Percentiles rank a stretch among this genome's conserved stretches.
Evolutionary conservation across 2,329 filamentous ascomycete genomes (phyloP).

Genomic region (Penicillium sp.): DNA sequence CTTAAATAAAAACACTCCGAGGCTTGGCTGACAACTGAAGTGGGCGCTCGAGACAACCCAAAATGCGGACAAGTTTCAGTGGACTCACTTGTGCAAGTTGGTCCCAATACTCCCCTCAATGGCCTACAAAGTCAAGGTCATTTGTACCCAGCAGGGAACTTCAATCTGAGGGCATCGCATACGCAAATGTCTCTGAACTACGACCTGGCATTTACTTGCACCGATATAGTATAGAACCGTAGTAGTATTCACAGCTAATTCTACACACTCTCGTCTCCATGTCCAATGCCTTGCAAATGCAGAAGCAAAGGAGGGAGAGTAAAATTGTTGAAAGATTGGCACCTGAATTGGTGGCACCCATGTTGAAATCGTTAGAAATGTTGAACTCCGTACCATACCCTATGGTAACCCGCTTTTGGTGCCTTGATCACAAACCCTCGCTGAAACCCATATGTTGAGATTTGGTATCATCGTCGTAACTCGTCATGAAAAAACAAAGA

Average conservation of each 20-base stretch:
- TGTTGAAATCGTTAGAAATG: constrained; percentile 51
- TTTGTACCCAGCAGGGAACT: too few species aligned
- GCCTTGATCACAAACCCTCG: constrained; percentile 35
- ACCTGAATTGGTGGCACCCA: constrained; percentile 32
- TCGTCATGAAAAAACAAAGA: constrained; percentile 32
- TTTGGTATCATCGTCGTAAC: constrained; percentile 45
- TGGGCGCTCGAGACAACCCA: too few species aligned
- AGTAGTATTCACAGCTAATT: constrained; percentile 20
- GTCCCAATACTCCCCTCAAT: too few species aligned
- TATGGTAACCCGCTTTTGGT: constrained; percentile 31
- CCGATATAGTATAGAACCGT: background rate
- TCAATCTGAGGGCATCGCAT: too few species aligned
- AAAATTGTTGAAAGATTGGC: constrained; percentile 39
- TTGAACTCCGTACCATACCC: constrained; percentile 34
- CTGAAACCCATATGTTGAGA: constrained; percentile 43
- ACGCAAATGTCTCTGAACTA: background rate
- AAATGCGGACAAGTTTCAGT: too few species aligned
- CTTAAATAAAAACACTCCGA: too few species aligned
- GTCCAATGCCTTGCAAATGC: constrained; percentile 26
- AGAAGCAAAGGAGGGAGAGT: constrained; percentile 20
- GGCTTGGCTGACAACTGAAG: too few species aligned
- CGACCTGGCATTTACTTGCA: background rate
- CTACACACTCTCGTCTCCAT: constrained; percentile 22
- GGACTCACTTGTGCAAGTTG: too few species aligned
- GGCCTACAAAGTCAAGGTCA: too few species aligned